Base-by-base conservation (phyloP, 78 protist genomes). In the Dictyostelium citrinum region DNA sequence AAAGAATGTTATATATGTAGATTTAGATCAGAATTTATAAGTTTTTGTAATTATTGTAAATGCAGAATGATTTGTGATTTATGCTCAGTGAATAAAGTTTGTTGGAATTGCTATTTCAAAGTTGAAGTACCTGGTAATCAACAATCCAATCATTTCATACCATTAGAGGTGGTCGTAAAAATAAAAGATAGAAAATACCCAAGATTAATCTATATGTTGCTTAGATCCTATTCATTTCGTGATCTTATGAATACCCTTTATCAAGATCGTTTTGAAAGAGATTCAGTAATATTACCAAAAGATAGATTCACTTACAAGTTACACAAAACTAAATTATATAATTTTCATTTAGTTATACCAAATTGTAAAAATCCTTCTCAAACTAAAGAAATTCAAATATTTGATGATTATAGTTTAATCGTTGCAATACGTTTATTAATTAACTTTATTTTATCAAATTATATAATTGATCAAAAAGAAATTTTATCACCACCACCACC, bases 361-460 rank as follows among this genome's bases (percentile, higher is more conserved):
- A 35, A 75, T n/a, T n/a, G 12, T 41, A 43, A 75, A 35, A 9
- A 43, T n/a, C 46, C 46, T 10, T 11, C 16, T 7, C 37, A 70
- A 17, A 41, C 58, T 22, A 35, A 75, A 20, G 81, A 75, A 20
- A 75, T 75, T 43, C 43, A 75, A 43, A 75, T 75, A 11, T 35
- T 75, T 41, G 81, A 75, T 24, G 81, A 75, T 33, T 75, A 75
- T 24, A 75, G 61, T 20, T 43, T 75, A 20, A 75, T 75, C 6
- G 12, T 75, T 39, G n/a, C 81, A n/a, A n/a, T 75, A 35, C n/a
- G 81, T n/a, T 70, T 70, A 35, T 70, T 70, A 70, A 70, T 70
- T 43, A 27, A 70, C 17, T 70, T 12, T 70, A 70, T 70, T 29
- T 70, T 70, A 70, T 70, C 77, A 70, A 70, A 70, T 70, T 70